Evolutionary conservation across 2,329 filamentous ascomycete genomes (phyloP).

Genomic region (Calonectria pseudoreteaudii): DNA sequence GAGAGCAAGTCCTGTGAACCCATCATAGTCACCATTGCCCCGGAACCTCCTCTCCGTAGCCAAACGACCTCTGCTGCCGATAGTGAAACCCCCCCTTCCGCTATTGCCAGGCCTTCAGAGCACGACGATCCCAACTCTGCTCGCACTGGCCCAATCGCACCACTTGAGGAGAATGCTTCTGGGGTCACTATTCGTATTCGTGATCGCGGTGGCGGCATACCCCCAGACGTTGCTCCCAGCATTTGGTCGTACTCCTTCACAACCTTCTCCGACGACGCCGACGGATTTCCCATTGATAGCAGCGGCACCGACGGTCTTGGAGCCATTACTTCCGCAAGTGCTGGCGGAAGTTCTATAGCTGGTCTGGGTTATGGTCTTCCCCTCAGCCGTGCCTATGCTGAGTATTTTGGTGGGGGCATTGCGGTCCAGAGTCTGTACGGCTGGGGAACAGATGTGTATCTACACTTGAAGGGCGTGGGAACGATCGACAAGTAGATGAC

Average conservation of each 20-base stretch:
- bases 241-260: constrained; percentile 99
- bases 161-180: constrained; percentile 74
- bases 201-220: constrained; percentile 94
- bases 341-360: constrained; percentile 85
- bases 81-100: constrained; percentile 25
- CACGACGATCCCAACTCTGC: constrained; percentile 55
- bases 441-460: constrained; percentile 83
- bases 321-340: constrained; percentile 78
- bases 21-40: constrained; percentile 92
- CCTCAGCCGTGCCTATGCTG: constrained; percentile 90
- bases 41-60: constrained; percentile 61
- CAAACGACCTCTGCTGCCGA: constrained; percentile 36
- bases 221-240: constrained; percentile 82
- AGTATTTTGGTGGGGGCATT: constrained; percentile 97
- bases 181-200: constrained; percentile 96
- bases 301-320: constrained; percentile 70
- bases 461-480: constrained; percentile 72
- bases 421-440: constrained; percentile 95
- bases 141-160: constrained; percentile 62
- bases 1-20: constrained; percentile 86
- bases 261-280: constrained; percentile 78
- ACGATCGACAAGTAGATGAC: constrained; percentile 55
- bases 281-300: constrained; percentile 55
- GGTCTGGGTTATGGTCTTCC: constrained; percentile 94
- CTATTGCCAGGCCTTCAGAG: constrained; percentile 17